Conservation (phyloP, 2,329 filamentous ascomycete genomes). For the Epichloe glyceriae region DNA sequence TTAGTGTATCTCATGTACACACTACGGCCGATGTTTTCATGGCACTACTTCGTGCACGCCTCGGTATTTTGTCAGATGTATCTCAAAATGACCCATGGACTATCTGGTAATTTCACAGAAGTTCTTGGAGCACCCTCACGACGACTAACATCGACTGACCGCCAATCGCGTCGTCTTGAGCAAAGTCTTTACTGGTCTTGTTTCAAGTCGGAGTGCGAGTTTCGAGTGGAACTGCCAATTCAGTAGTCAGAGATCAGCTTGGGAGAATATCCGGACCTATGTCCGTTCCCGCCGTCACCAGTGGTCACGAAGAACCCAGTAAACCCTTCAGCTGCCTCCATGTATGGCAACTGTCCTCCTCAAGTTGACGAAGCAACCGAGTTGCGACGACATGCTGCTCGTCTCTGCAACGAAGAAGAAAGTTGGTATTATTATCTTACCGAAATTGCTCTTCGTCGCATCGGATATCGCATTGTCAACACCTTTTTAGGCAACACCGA, state of each 20-base stretch:
- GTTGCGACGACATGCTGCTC: conserved; percentile 9
- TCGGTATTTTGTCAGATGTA: conserved; percentile 21
- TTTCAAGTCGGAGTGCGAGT: conserved; percentile 29
- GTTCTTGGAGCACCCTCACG: conserved; percentile 1
- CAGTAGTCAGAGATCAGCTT: conserved; percentile 22
- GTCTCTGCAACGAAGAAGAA: conserved; percentile 15
- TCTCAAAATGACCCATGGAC: conserved; percentile 13
- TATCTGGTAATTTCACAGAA: conserved; percentile 6
- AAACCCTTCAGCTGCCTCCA: conserved; percentile 11
- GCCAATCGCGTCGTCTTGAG: conserved; percentile 18
- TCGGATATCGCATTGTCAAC: conserved; percentile 27
- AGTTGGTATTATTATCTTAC: conserved; percentile 32
- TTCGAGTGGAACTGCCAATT: conserved; percentile 25
- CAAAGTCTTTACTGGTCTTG: conserved; percentile 30
- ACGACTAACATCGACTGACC: conserved; percentile 2
- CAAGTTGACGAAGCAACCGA: conserved; percentile 8
- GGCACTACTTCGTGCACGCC: conserved; percentile 22
- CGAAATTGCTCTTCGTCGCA: conserved; percentile 28
- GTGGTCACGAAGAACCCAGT: conserved; percentile 1
- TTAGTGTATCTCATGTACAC: conserved; percentile 26
- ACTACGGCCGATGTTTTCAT: conserved; percentile 21
- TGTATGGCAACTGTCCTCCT: not conserved
- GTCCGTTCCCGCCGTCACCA: conserved; percentile 15
- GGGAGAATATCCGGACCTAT: conserved; percentile 20
- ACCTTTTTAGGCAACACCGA: conserved; percentile 12